These are phyloP conservation scores for Gaertneriomyces semiglobifer DNA, from an alignment of 192 early-diverging fungal genomes.

Conservation along the genomic window DNA sequence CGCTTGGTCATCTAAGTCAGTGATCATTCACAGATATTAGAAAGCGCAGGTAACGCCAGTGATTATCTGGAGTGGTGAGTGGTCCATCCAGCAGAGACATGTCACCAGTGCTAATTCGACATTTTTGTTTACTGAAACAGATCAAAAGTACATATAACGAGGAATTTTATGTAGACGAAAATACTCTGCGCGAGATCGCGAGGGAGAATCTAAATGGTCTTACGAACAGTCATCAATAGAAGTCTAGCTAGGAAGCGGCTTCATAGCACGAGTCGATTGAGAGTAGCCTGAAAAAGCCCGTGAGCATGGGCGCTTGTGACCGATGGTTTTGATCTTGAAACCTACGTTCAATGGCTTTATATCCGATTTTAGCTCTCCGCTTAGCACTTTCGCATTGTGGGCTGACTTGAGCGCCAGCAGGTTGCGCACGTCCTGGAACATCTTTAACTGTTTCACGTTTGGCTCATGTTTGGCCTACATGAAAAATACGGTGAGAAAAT, in stretches of 20 bases:
- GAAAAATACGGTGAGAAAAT: no score
- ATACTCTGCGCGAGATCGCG: conserved; percentile 1
- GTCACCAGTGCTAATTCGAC: neutral
- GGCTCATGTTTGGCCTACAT: conserved; percentile 40
- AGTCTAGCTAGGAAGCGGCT: no score
- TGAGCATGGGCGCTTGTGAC: no score
- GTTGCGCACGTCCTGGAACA: conserved; percentile 42
- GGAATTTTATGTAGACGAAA: conserved; percentile 9
- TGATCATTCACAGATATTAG: neutral
- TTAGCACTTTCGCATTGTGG: conserved; percentile 45
- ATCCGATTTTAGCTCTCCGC: conserved; percentile 10
- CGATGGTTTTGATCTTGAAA: no score
- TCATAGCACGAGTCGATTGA: no score
- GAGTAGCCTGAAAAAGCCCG: no score
- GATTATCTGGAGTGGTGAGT: conserved; percentile 22
- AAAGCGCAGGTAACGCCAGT: neutral
- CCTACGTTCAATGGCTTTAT: no score
- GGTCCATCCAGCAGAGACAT: neutral
- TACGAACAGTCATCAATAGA: neutral
- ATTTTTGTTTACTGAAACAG: neutral
- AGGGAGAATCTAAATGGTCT: neutral
- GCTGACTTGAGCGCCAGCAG: conserved; percentile 42
- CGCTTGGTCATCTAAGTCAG: neutral
- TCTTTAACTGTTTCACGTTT: conserved; percentile 45
- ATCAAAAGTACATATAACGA: conserved; percentile 21